Evolutionary conservation across 768 basidiomycete genomes (phyloP).

Genomic region (Calvatia gigantea): DNA sequence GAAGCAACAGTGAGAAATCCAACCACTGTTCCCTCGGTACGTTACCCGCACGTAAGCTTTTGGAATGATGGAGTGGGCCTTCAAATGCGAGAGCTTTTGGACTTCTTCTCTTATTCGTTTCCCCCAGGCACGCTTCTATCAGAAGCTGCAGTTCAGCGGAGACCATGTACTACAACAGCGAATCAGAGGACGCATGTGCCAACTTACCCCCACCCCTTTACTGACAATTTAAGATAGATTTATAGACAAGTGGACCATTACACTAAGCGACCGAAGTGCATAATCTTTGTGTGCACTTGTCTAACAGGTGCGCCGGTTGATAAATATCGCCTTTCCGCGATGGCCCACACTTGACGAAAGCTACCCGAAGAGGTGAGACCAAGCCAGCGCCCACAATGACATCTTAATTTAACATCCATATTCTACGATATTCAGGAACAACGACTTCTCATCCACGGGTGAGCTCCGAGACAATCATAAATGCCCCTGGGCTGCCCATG

Average conservation of each 20-base stretch:
- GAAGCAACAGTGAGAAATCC: neutral
- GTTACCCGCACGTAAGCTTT: no score
- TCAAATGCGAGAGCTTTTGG: neutral
- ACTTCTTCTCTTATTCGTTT: no score
- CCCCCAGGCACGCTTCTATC: no score
- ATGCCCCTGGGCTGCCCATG: constrained; percentile 48
- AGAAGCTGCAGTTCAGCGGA: no score
- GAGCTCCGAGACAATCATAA: constrained; percentile 30
- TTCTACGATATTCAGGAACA: constrained; percentile 38
- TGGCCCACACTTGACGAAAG: constrained; percentile 30
- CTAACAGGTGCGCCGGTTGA: constrained; percentile 42
- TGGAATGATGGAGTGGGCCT: neutral
- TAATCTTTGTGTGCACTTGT: neutral
- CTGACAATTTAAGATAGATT: no score
- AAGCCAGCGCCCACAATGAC: no score
- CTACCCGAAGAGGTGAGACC: constrained; percentile 30
- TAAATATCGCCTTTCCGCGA: constrained; percentile 39
- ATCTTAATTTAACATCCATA: no score
- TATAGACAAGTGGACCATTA: no score
- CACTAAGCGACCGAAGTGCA: no score
- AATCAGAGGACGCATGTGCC: no score
- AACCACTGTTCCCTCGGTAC: neutral
- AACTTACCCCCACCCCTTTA: no score
- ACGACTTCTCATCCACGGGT: constrained; percentile 38
- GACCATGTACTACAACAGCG: no score